Evolutionary conservation across 2,329 filamentous ascomycete genomes (phyloP).

Genomic region (Nemania serpens): DNA sequence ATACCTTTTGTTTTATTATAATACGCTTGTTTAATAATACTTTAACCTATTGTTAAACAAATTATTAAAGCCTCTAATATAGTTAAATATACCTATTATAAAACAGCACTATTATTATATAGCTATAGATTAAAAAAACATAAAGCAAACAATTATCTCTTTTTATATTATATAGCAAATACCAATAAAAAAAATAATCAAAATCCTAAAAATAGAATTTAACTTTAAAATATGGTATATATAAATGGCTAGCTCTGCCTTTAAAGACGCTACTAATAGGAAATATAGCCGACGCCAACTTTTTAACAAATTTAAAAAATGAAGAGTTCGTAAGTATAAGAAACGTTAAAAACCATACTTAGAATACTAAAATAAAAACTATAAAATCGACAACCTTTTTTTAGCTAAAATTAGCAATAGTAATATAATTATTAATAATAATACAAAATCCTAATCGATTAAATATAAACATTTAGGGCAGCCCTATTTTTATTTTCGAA

Average conservation of each 20-base stretch:
- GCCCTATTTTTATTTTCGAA: background rate
- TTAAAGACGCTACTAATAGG: background rate
- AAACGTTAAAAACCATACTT: background rate
- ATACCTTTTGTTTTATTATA: background rate
- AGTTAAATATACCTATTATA: background rate
- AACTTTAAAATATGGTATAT: background rate
- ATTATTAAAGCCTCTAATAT: background rate
- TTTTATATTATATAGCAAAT: background rate
- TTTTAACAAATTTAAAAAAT: background rate
- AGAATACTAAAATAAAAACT: background rate
- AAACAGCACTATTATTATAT: background rate
- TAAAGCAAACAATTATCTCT: background rate
- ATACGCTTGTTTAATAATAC: background rate
- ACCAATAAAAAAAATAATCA: background rate
- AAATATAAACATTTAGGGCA: background rate
- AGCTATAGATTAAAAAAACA: background rate
- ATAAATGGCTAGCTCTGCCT: background rate
- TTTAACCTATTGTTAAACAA: background rate
- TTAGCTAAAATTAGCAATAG: background rate
- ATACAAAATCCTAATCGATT: background rate
- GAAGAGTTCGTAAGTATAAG: background rate
- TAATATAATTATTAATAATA: background rate
- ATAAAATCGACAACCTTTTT: background rate
- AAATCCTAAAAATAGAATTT: background rate
- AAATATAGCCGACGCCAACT: background rate